These are phyloP conservation scores for Brassica carinata DNA, from an alignment of 345 rosid genomes.

Conservation along the genomic window DNA sequence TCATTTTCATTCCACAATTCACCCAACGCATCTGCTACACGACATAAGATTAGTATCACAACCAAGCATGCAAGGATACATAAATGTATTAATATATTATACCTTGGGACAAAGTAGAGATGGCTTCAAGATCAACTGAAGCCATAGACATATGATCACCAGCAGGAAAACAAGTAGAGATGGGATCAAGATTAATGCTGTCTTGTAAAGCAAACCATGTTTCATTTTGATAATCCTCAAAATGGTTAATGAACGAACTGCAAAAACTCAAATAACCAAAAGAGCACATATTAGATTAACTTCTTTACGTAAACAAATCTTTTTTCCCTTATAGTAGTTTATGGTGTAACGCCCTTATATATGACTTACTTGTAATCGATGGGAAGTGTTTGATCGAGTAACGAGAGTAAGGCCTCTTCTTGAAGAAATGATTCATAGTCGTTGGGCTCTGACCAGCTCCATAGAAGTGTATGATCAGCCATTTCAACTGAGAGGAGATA, in stretches of 20 bases:
- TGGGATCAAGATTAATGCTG: constrained; percentile 19
- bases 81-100: neutral
- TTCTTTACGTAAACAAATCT: neutral
- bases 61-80: neutral
- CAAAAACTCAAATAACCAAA: constrained; percentile 4
- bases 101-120: constrained; percentile 41
- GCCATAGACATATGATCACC: constrained; percentile 21
- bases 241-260: constrained; percentile 26
- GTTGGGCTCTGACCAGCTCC: constrained; percentile 20
- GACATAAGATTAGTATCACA: constrained; percentile 3
- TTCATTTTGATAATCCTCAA: constrained; percentile 35
- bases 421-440: constrained; percentile 21
- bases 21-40: constrained; percentile 16
- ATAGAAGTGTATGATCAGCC: constrained; percentile 1
- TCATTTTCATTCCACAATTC: constrained; percentile 42
- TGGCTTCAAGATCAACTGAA: constrained; percentile 35
- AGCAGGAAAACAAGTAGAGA: constrained; percentile 8
- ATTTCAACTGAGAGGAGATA: neutral
- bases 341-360: neutral
- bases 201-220: constrained; percentile 27
- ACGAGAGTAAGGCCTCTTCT: constrained; percentile 36
- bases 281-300: constrained; percentile 4
- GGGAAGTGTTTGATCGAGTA: constrained; percentile 25
- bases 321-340: neutral
- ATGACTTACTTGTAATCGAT: constrained; percentile 34